A percentile compares a stretch with the other conserved stretches of the same genome.
These are phyloP conservation scores for Scheffersomyces ergatensis DNA, from an alignment of 805 yeast genomes.

Conservation along the genomic window DNA sequence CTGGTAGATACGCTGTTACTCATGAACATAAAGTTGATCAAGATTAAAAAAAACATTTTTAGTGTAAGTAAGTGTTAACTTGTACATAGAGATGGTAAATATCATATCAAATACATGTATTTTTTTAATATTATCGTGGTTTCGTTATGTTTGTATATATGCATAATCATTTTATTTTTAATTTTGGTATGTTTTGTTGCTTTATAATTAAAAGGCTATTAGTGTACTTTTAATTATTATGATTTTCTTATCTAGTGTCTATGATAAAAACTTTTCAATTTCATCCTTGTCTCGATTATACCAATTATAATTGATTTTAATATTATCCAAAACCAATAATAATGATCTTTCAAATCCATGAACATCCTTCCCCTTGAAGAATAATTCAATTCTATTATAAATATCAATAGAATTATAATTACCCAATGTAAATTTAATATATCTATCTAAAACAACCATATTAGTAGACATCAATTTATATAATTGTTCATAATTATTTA, in stretches of 20 bases:
- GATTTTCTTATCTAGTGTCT: no score
- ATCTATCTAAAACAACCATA: conserved; percentile 51
- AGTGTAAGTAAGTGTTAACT: no score
- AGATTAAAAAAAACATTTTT: no score
- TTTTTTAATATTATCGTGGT: no score
- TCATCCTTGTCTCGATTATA: conserved; percentile 38
- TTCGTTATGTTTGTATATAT: no score
- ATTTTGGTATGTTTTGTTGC: no score
- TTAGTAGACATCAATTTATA: conserved; percentile 45
- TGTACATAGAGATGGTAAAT: no score
- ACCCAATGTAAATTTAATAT: conserved; percentile 36
- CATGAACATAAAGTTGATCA: conserved; percentile 59
- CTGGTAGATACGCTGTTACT: conserved; percentile 92
- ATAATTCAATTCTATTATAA: conserved; percentile 25
- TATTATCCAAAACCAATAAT: conserved; percentile 54
- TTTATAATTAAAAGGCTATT: no score
- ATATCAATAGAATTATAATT: conserved; percentile 38
- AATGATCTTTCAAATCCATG: conserved; percentile 56
- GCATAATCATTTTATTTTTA: no score
- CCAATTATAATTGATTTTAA: conserved; percentile 53
- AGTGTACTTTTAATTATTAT: no score
- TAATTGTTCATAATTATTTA: conserved; percentile 44
- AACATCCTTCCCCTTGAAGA: conserved; percentile 28
- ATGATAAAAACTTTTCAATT: conserved; percentile 24
- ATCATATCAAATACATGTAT: no score